A percentile compares a stretch with the other conserved stretches of the same genome.
phyloP scores from a whole-genome alignment of 805 yeast species.

The Saccharomyces kudriavzevii region DNA sequence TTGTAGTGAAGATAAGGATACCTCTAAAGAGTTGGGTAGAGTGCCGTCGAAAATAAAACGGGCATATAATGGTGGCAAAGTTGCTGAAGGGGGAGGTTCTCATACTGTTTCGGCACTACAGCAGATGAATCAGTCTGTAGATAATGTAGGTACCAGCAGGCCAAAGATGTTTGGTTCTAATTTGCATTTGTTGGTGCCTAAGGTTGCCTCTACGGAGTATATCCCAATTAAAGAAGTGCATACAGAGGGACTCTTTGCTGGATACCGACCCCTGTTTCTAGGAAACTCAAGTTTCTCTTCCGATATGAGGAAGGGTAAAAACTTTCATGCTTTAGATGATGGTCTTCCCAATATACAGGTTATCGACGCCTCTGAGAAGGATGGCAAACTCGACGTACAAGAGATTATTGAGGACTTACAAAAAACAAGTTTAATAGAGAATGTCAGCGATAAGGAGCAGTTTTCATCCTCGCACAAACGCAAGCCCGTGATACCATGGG shows the following conservation, averaged over 20 bases:
- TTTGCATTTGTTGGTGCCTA: conserved; percentile 18
- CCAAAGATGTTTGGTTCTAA: background rate
- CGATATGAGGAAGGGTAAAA: conserved; percentile 7
- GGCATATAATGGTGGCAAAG: background rate
- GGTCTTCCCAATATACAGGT: conserved; percentile 17
- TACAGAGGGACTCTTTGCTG: conserved; percentile 38
- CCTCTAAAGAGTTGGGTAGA: background rate
- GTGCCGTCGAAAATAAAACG: background rate
- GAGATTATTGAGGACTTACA: conserved; percentile 16
- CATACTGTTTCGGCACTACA: background rate
- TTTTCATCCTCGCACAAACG: conserved; percentile 2
- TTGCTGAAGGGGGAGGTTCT: background rate
- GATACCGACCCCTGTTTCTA: conserved; percentile 38
- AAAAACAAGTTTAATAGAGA: conserved; percentile 2
- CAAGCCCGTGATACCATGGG: conserved; percentile 33
- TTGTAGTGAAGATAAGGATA: background rate
- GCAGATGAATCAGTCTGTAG: background rate
- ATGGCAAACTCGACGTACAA: conserved; percentile 12
- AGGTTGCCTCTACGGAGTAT: conserved; percentile 25
- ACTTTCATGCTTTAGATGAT: conserved; percentile 10
- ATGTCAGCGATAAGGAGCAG: background rate
- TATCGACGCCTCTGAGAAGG: conserved; percentile 5
- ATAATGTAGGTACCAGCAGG: background rate
- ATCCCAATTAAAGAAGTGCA: conserved; percentile 23
- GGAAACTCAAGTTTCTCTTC: conserved; percentile 24